Evolutionary conservation across 495 filamentous ascomycete genomes (phyloP), one percentile per base, ranked within the genome.

Genomic region (Penicillium silybi): DNA sequence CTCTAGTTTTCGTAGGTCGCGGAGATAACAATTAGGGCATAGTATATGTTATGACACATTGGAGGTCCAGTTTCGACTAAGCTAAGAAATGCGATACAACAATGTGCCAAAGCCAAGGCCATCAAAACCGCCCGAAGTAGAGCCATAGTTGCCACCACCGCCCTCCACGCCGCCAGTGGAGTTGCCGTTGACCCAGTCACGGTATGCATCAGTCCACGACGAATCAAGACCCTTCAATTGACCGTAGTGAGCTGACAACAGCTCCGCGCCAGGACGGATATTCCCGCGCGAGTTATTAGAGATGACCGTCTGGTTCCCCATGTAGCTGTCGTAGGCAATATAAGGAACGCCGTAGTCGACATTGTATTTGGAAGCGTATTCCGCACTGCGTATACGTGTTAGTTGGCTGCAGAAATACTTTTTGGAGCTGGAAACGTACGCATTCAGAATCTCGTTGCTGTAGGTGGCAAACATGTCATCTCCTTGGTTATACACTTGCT

Each of bases 281-380:
- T 32, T 56, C 0, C 71, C 71, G 16, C 72, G 62, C 1, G 48
- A 53, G 35, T 8, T 48, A 18, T 49, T 52, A 7, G 58, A 58
- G 38, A 75, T 71, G 9, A 59, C 69, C 7, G 59, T 54, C 47
- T 70, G 65, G 25, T 48, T 64, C 7, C 68, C 72, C 19, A 68
- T 51, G 27, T 60, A 62, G 41, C 68, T 75, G 7, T 52, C 50
- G 45, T 74, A 77, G 0, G 58, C 53, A 0, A 64, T 70, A 53
- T 69, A 77, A 6, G 71, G 74, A 20, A 77, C 74, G 35, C 73
- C 63, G 4, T 67, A 35, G 18, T 69, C 70, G 11, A 69, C 52
- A 45, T 77, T 77, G 53, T 74, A 77, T 44, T 73, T 74, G 18
- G 62, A 63, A 20, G 48, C 57, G 41, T 77, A 77, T 50, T 76